These are phyloP conservation scores for Litchi chinensis DNA, from an alignment of 345 rosid genomes.

Conservation along the genomic window DNA sequence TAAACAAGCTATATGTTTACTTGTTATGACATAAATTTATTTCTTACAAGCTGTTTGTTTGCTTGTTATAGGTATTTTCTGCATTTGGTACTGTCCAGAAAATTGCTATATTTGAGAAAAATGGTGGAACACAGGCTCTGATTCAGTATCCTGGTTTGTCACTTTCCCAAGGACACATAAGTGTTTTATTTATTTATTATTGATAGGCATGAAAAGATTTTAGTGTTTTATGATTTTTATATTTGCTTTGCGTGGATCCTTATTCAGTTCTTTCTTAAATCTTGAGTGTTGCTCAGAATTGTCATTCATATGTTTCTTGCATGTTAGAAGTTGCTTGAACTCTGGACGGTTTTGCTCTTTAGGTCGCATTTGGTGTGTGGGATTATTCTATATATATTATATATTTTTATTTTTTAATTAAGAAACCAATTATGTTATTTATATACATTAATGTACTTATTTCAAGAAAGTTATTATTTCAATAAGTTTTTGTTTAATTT, in stretches of 20 bases:
- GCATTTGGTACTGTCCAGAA: constrained; percentile 90
- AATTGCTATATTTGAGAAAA: constrained; percentile 94
- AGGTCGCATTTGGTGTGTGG: no score
- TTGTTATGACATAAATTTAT: constrained; percentile 1
- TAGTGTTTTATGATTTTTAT: neutral
- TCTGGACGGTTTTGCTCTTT: neutral
- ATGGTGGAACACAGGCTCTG: constrained; percentile 93
- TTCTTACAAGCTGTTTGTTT: constrained; percentile 14
- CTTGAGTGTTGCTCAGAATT: neutral
- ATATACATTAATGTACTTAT: no score
- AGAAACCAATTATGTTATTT: no score
- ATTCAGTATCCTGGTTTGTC: constrained; percentile 82
- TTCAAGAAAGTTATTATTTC: no score
- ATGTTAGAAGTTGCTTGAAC: neutral
- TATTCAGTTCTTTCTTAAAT: neutral
- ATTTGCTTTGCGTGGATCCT: constrained; percentile 5
- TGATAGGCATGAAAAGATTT: no score
- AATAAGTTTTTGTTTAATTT: no score
- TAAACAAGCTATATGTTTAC: constrained; percentile 9
- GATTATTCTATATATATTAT: no score
- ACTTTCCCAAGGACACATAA: constrained; percentile 14
- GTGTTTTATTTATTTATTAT: neutral
- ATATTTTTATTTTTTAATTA: no score
- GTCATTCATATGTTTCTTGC: neutral
- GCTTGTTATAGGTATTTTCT: constrained; percentile 67